Percentiles rank a stretch among this genome's conserved stretches.
Evolutionary conservation across 352 stramenopile genomes (phyloP).

Genomic region (Pythium oligandrum): DNA sequence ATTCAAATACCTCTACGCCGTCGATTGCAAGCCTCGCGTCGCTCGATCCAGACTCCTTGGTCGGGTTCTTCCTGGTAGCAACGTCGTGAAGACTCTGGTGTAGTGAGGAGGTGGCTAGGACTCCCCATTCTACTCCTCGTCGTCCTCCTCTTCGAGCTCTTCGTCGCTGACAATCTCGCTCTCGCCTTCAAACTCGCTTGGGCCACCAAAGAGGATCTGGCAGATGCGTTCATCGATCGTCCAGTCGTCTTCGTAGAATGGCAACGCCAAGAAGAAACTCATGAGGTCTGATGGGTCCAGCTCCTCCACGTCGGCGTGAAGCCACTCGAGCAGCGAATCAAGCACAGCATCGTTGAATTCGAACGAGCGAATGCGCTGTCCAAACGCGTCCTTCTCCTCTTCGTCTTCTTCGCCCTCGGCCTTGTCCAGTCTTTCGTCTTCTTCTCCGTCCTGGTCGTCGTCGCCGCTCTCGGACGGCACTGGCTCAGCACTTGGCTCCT

Average conservation of each 20-base stretch:
- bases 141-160: slow-evolving; percentile 28
- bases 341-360: slow-evolving; percentile 55
- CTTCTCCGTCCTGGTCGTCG: slow-evolving; percentile 12
- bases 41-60: too few relatives aligned
- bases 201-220: slow-evolving; percentile 59
- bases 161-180: slow-evolving; percentile 20
- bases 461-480: slow-evolving; percentile 4
- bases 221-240: slow-evolving; percentile 72
- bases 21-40: too few relatives aligned
- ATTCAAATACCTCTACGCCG: too few relatives aligned
- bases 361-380: slow-evolving; percentile 50
- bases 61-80: too few relatives aligned
- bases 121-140: slow-evolving; percentile 7
- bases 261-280: slow-evolving; percentile 65
- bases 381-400: slow-evolving; percentile 30
- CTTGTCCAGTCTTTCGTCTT: slow-evolving; percentile 14
- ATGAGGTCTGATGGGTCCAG: slow-evolving; percentile 56
- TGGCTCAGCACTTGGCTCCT: slow-evolving; percentile 4
- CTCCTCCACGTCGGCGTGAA: slow-evolving; percentile 40
- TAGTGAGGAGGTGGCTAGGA: too few relatives aligned
- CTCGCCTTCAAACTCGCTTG: slow-evolving; percentile 20
- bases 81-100: too few relatives aligned
- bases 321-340: slow-evolving; percentile 41
- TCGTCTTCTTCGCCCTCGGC: slow-evolving; percentile 11
- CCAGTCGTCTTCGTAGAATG: slow-evolving; percentile 74